Percentiles rank a stretch among this genome's conserved stretches.
phyloP scores from a whole-genome alignment of 768 basidiomycete genomes.

The Amylocystis lapponica region DNA sequence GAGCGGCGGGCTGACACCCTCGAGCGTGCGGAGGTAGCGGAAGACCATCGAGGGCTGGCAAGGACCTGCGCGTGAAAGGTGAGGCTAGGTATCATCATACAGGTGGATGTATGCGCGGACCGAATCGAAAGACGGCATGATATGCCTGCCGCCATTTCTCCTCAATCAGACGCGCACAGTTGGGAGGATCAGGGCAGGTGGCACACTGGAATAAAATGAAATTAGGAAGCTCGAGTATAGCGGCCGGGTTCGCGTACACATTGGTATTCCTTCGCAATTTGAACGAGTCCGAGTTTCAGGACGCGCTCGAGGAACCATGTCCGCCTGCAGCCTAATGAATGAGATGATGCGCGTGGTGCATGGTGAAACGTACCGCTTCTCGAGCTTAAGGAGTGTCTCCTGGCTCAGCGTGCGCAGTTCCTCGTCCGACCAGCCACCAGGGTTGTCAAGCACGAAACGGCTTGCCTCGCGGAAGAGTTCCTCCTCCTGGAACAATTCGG shows the following conservation, averaged over 20 bases:
- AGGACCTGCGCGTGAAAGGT: slow-evolving; percentile 43
- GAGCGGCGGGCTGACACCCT: slow-evolving; percentile 86
- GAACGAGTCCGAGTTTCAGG: slow-evolving; percentile 81
- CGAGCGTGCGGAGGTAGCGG: slow-evolving; percentile 84
- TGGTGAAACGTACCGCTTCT: slow-evolving; percentile 56
- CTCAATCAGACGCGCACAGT: slow-evolving; percentile 79
- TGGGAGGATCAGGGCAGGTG: slow-evolving; percentile 75
- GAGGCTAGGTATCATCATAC: not conserved
- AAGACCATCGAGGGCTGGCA: slow-evolving; percentile 91
- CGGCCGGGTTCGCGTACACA: slow-evolving; percentile 50
- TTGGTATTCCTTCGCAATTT: slow-evolving; percentile 91
- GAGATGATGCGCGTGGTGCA: not conserved
- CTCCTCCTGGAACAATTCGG: slow-evolving; percentile 86
- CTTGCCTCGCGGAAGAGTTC: slow-evolving; percentile 88
- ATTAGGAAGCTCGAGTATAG: not conserved
- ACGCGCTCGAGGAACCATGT: slow-evolving; percentile 96
- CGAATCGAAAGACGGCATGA: slow-evolving; percentile 81
- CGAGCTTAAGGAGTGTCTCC: slow-evolving; percentile 82
- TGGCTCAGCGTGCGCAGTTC: slow-evolving; percentile 78
- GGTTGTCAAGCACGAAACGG: slow-evolving; percentile 89
- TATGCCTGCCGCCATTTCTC: slow-evolving; percentile 94
- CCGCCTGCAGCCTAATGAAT: slow-evolving; percentile 40
- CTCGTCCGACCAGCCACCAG: slow-evolving; percentile 77
- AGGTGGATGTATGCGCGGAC: slow-evolving; percentile 26
- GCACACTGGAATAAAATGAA: slow-evolving; percentile 46